These are phyloP conservation scores for Phytophthora pini DNA, from an alignment of 352 stramenopile species.

Conservation along the genomic window DNA sequence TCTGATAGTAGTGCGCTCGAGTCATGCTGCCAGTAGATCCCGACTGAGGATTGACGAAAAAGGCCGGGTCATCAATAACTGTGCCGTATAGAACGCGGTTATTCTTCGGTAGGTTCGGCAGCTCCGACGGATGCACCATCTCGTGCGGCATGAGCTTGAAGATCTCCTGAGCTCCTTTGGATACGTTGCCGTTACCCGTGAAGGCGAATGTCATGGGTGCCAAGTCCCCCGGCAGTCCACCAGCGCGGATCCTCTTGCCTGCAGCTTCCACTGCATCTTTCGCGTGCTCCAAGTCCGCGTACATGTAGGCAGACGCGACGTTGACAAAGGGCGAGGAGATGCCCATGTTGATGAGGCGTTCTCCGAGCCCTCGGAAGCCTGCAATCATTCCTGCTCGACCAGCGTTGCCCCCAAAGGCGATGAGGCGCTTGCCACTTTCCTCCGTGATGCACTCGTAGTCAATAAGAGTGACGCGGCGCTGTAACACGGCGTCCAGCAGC, in stretches of 20 bases:
- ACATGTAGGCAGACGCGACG: constrained; percentile 94
- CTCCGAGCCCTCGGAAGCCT: constrained; percentile 92
- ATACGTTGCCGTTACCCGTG: constrained; percentile 95
- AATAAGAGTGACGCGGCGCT: constrained; percentile 93
- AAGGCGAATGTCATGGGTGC: constrained; percentile 92
- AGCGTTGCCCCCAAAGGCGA: constrained; percentile 96
- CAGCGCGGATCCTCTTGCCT: constrained; percentile 80
- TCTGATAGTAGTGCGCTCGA: constrained; percentile 90
- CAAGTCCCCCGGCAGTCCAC: constrained; percentile 83
- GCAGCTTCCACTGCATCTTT: constrained; percentile 86
- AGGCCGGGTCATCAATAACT: constrained; percentile 70
- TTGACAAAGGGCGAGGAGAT: constrained; percentile 96
- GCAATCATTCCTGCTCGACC: constrained; percentile 95
- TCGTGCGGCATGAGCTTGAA: constrained; percentile 95
- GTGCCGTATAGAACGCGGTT: constrained; percentile 81
- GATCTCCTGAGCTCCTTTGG: constrained; percentile 94
- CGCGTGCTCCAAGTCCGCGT: constrained; percentile 89
- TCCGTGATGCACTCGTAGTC: constrained; percentile 97
- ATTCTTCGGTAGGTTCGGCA: constrained; percentile 71
- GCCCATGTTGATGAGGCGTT: constrained; percentile 93
- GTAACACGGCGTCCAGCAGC: constrained; percentile 92
- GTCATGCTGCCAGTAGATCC: constrained; percentile 22
- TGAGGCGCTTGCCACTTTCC: constrained; percentile 83
- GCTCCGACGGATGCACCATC: constrained; percentile 90
- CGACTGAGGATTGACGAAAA: constrained; percentile 70